Conservation (phyloP, 169 alveolate species). For the Perkinsus olseni region DNA sequence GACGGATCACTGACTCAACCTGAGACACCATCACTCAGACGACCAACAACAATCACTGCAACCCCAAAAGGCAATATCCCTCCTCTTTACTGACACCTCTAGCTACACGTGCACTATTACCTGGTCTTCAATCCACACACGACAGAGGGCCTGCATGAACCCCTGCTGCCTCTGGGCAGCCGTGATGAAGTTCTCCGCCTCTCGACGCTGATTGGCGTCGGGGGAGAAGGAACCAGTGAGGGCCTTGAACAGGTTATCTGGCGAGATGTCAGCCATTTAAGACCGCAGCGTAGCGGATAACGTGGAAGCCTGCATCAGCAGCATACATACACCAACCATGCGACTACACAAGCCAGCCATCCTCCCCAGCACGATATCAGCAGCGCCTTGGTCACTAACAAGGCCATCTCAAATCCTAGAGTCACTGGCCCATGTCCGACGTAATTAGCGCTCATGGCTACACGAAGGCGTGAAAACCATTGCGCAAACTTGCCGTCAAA, state of each 20-base stretch:
- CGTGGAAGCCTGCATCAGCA: not conserved
- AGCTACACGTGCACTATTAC: not conserved
- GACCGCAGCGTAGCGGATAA: not conserved
- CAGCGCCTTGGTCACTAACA: too few species aligned
- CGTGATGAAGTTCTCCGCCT: not conserved
- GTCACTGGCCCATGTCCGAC: too few species aligned
- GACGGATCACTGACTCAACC: not conserved
- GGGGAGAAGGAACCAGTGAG: not conserved
- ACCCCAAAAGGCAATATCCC: not conserved
- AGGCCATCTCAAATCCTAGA: too few species aligned
- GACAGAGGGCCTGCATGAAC: not conserved
- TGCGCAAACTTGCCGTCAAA: too few species aligned
- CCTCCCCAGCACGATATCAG: too few species aligned
- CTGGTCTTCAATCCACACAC: not conserved
- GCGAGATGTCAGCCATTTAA: not conserved
- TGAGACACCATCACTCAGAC: not conserved
- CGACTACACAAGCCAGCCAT: too few species aligned
- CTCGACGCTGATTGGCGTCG: not conserved
- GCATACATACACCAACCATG: too few species aligned
- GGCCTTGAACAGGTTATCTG: not conserved
- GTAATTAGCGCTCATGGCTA: too few species aligned
- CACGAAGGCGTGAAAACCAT: too few species aligned
- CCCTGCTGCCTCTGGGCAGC: conserved; percentile 1
- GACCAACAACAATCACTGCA: too few species aligned
- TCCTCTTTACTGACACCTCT: not conserved